Conservation (phyloP, 371 early-diverging fungal species). For the Mucor circinelloides region DNA sequence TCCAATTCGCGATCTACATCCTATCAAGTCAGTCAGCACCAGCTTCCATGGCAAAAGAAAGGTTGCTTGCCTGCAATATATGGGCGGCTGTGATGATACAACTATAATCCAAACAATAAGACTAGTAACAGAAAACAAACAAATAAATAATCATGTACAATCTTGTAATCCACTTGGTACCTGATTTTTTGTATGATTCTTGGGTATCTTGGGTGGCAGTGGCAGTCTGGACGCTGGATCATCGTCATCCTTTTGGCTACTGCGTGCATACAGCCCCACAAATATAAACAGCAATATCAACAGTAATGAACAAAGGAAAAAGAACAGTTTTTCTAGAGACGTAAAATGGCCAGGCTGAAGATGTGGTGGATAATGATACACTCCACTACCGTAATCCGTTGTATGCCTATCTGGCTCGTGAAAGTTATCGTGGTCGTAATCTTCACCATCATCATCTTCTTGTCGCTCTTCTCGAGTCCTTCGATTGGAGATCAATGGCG, state of each 20-base stretch:
- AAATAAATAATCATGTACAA: not conserved
- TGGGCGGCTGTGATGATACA: conserved; percentile 54
- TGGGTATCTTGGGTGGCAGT: conserved; percentile 18
- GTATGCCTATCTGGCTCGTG: not conserved
- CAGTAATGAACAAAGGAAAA: conserved; percentile 42
- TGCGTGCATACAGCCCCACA: conserved; percentile 47
- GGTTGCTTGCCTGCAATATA: conserved; percentile 33
- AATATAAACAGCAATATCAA: conserved; percentile 46
- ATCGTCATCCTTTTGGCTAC: conserved; percentile 25
- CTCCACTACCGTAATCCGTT: conserved; percentile 18
- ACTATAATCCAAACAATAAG: conserved; percentile 44
- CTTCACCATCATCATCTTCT: conserved; percentile 10
- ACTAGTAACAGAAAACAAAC: conserved; percentile 9
- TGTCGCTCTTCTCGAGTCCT: not conserved
- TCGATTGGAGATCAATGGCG: conserved; percentile 4
- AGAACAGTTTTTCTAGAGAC: conserved; percentile 50
- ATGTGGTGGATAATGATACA: conserved; percentile 41
- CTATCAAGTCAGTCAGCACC: not conserved
- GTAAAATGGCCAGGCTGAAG: conserved; percentile 52
- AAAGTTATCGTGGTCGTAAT: not conserved
- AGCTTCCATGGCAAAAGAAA: not conserved
- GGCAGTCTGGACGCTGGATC: conserved; percentile 22
- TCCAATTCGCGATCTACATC: conserved; percentile 48
- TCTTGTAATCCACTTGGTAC: not conserved
- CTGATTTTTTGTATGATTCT: conserved; percentile 18